Evolutionary conservation across 208 protist genomes (phyloP).

Genomic region (Trypanosomatidae sp.): DNA sequence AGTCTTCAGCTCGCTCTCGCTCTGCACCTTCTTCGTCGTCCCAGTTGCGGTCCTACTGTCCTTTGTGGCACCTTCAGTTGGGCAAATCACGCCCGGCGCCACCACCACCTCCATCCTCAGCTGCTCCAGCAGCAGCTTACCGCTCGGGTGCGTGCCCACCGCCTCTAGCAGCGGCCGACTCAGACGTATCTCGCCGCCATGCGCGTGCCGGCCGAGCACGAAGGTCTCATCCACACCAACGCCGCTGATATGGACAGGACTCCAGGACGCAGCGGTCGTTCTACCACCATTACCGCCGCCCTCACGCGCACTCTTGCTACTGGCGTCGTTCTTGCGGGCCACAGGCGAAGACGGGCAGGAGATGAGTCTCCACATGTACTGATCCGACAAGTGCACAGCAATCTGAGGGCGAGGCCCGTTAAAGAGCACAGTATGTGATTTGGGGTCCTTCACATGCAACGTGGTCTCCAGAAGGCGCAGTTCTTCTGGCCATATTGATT

Average conservation of each 20-base stretch:
- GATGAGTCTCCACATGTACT: slow-evolving; percentile 25
- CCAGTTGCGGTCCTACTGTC: neutral
- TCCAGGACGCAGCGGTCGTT: neutral
- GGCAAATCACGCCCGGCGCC: slow-evolving; percentile 21
- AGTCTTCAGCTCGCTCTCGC: slow-evolving; percentile 6
- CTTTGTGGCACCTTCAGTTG: neutral
- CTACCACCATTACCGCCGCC: slow-evolving; percentile 1
- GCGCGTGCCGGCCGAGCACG: slow-evolving; percentile 38
- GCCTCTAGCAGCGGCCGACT: slow-evolving; percentile 38
- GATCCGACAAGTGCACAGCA: slow-evolving; percentile 46
- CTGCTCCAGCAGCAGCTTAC: slow-evolving; percentile 63
- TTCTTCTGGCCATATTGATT: slow-evolving; percentile 50
- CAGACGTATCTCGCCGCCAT: slow-evolving; percentile 65
- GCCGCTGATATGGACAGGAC: slow-evolving; percentile 43
- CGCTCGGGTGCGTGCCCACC: slow-evolving; percentile 30
- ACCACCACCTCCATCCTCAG: slow-evolving; percentile 50
- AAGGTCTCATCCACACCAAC: slow-evolving; percentile 56
- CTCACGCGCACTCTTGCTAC: neutral
- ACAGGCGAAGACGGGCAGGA: neutral
- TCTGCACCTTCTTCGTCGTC: neutral
- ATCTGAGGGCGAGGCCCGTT: slow-evolving; percentile 67
- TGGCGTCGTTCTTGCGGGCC: neutral
- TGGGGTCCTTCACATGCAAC: slow-evolving; percentile 61
- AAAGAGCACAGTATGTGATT: slow-evolving; percentile 55
- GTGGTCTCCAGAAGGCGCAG: slow-evolving; percentile 56